Evolutionary conservation across 2,329 filamentous ascomycete genomes (phyloP).

Genomic region (Fusarium napiforme): DNA sequence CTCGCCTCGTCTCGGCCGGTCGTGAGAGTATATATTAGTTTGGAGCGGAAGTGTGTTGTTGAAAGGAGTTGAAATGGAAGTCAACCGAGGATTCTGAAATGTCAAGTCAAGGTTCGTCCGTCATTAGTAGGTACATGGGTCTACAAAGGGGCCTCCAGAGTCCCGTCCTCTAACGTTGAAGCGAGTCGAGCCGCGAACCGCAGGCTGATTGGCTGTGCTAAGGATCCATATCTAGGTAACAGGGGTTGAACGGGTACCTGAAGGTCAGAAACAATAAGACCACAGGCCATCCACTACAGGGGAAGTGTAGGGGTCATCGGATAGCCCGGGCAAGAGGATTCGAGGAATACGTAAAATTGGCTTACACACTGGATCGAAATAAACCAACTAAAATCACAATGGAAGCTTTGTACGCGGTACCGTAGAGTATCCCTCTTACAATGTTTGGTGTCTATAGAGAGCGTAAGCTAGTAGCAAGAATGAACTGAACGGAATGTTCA

Average conservation of each 20-base stretch:
- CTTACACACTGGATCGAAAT: background rate
- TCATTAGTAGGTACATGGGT: background rate
- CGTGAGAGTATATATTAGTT: background rate
- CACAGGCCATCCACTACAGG: conserved; percentile 8
- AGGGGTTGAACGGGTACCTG: conserved; percentile 31
- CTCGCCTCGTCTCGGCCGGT: background rate
- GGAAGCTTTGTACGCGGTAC: background rate
- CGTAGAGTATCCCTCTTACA: background rate
- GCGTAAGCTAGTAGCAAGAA: background rate
- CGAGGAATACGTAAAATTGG: conserved; percentile 16
- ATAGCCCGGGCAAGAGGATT: conserved; percentile 7
- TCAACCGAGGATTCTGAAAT: background rate
- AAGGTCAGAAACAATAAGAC: background rate
- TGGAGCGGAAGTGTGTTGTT: background rate
- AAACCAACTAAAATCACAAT: background rate
- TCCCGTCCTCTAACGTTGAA: conserved; percentile 10
- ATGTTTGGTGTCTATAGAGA: background rate
- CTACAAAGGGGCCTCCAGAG: conserved; percentile 30
- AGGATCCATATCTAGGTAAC: background rate
- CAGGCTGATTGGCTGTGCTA: conserved; percentile 18
- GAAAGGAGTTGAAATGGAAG: background rate
- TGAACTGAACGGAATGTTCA: conserved; percentile 1
- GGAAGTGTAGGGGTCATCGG: conserved; percentile 13
- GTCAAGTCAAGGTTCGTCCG: conserved; percentile 8
- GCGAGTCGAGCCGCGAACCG: background rate